phyloP scores from a whole-genome alignment of 345 rosid genomes.

The Aethionema arabicum region DNA sequence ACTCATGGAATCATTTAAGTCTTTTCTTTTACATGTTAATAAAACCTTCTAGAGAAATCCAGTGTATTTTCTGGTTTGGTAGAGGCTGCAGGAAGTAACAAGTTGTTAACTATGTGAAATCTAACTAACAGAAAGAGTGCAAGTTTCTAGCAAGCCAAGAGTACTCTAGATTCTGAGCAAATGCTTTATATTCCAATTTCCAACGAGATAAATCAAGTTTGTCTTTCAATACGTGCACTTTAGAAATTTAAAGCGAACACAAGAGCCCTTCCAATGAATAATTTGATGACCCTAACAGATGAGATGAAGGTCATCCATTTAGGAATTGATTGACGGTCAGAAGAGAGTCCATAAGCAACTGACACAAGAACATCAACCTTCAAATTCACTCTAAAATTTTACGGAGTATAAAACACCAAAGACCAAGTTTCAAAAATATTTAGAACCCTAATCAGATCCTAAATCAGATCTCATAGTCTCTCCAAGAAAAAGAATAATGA shows the following conservation, averaged over 20 bases:
- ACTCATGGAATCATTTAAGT: neutral
- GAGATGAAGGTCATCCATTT: slow-evolving; percentile 95
- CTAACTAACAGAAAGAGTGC: slow-evolving; percentile 35
- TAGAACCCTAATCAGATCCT: neutral
- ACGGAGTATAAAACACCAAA: neutral
- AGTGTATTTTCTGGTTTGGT: slow-evolving; percentile 87
- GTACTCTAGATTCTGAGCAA: slow-evolving; percentile 73
- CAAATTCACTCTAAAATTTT: slow-evolving; percentile 65
- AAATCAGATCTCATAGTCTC: too few species aligned
- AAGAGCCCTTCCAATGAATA: neutral
- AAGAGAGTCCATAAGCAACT: slow-evolving; percentile 66
- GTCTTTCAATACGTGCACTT: slow-evolving; percentile 59
- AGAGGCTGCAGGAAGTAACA: slow-evolving; percentile 61
- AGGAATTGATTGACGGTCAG: slow-evolving; percentile 80
- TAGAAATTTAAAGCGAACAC: neutral
- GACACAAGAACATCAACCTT: slow-evolving; percentile 73
- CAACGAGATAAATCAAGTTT: slow-evolving; percentile 77
- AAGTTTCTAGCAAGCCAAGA: slow-evolving; percentile 94
- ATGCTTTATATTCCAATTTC: slow-evolving; percentile 75
- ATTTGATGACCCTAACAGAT: slow-evolving; percentile 58
- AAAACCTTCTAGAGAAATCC: slow-evolving; percentile 89
- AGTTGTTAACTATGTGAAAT: slow-evolving; percentile 9
- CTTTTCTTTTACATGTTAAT: slow-evolving; percentile 61
- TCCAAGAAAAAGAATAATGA: neutral
- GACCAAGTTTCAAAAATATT: slow-evolving; percentile 6